phyloP scores from a whole-genome alignment of 768 basidiomycete genomes.

The Tricholoma hemisulphureum region DNA sequence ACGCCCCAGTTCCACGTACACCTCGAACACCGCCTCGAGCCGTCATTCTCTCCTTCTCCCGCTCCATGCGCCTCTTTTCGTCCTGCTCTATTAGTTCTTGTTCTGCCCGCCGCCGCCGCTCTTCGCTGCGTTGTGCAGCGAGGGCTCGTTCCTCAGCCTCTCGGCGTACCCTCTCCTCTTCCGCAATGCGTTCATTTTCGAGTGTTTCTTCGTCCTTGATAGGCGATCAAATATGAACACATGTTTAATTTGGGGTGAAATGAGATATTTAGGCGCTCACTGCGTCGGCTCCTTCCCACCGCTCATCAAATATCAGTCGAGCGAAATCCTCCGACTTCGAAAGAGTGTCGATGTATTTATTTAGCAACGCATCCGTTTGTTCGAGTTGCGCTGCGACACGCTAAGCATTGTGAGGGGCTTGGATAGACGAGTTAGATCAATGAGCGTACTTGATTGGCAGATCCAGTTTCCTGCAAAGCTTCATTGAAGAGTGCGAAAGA shows the following conservation, averaged over 20 bases:
- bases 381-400: constrained; percentile 63
- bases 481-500: constrained; percentile 69
- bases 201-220: constrained; percentile 59
- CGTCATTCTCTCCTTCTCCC: constrained; percentile 42
- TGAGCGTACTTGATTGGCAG: constrained; percentile 64
- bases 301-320: constrained; percentile 70
- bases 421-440: neutral
- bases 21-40: constrained; percentile 62
- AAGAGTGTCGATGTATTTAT: constrained; percentile 71
- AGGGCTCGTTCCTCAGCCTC: constrained; percentile 48
- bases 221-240: neutral
- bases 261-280: constrained; percentile 39
- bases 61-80: constrained; percentile 40
- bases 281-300: constrained; percentile 71
- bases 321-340: constrained; percentile 68
- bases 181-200: constrained; percentile 47
- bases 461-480: constrained; percentile 59
- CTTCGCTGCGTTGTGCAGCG: constrained; percentile 32
- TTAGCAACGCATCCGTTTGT: constrained; percentile 70
- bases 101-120: constrained; percentile 51
- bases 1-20: constrained; percentile 70
- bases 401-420: constrained; percentile 33
- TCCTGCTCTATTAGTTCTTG: constrained; percentile 40
- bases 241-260: neutral
- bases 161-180: constrained; percentile 37